phyloP scores from a whole-genome alignment of 768 basidiomycete genomes.

The Lentinus tigrinus region DNA sequence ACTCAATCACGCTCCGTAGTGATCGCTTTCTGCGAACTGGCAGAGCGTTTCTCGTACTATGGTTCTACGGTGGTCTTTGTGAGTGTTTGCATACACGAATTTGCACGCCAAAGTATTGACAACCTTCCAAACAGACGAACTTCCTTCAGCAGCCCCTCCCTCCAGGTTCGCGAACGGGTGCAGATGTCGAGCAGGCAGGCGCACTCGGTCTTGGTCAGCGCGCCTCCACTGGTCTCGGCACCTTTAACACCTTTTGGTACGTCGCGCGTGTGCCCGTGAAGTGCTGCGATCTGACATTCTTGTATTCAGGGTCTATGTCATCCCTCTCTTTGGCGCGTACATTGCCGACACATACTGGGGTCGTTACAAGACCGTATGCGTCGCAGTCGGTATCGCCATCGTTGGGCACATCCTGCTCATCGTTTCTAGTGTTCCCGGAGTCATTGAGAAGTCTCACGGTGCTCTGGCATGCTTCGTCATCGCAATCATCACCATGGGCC shows the following conservation, averaged over 20 bases:
- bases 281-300: neutral
- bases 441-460: conserved; percentile 50
- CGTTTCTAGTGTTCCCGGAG: conserved; percentile 61
- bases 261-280: conserved; percentile 5
- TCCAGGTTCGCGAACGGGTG: conserved; percentile 61
- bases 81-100: neutral
- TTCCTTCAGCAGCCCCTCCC: conserved; percentile 76
- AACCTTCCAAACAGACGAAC: conserved; percentile 49
- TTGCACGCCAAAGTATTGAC: neutral
- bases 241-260: conserved; percentile 72
- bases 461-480: conserved; percentile 53
- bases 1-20: conserved; percentile 34
- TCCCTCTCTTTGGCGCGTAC: conserved; percentile 68
- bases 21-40: conserved; percentile 65
- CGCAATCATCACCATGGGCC: conserved; percentile 57
- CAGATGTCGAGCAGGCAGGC: conserved; percentile 59
- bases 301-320: conserved; percentile 53
- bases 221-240: conserved; percentile 68
- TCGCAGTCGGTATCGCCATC: conserved; percentile 57
- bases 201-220: conserved; percentile 68
- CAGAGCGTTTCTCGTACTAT: conserved; percentile 69
- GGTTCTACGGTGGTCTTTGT: conserved; percentile 43
- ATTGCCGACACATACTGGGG: conserved; percentile 73
- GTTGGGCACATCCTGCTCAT: conserved; percentile 67
- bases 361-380: conserved; percentile 70